Base-by-base conservation (phyloP, 331 rosid genomes). In the Dryas integrifolia region DNA sequence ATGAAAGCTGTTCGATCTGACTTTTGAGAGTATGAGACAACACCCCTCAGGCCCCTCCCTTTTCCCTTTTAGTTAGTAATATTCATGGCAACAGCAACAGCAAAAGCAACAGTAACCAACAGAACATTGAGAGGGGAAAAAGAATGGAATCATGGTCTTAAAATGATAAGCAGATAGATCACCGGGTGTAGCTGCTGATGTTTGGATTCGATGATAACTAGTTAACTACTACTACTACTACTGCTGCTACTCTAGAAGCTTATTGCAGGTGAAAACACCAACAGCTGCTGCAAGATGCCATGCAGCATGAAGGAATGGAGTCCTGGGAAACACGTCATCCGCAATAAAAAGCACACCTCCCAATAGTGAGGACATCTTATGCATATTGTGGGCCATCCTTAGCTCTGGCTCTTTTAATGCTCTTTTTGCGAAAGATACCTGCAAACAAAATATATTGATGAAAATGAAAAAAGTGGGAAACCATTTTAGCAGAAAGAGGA, bases 241-340 rank as follows among this genome's bases (percentile, higher is more conserved):
- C 1, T 24, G 13, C 80, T 83, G 88, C 81, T 87, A 91, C 80
- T 89, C 85, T 70, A 95, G 99, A 86, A 95, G 98, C 85, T 92
- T 95, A 73, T 89, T 89, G 89, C 96, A 89, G 75, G 99, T 87
- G 71, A 96, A 84, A 53, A 95, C 96, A 39, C 92, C 96, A 67
- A 91, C 70, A 69, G 99, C 99, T 55, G 99, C 99, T 55, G 99
- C 96, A 57, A 95, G 96, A 83, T 95, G 99, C 99, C 99, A 95
- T 30, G 85, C 97, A 80, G 99, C 97, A 82, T 95, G 99, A 80
- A 91, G 71, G 84, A 84, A 95, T 40, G 96, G 99, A 50, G 97
- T 95, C 69, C 43, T 9, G 3, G 99, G 99, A 67, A 75, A 89
- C 38, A 83, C 45, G 78, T 95, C 99, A 52, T 95, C 99, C 0